These are phyloP conservation scores for Microthlaspi erraticum DNA, from an alignment of 345 rosid genomes.

Conservation along the genomic window DNA sequence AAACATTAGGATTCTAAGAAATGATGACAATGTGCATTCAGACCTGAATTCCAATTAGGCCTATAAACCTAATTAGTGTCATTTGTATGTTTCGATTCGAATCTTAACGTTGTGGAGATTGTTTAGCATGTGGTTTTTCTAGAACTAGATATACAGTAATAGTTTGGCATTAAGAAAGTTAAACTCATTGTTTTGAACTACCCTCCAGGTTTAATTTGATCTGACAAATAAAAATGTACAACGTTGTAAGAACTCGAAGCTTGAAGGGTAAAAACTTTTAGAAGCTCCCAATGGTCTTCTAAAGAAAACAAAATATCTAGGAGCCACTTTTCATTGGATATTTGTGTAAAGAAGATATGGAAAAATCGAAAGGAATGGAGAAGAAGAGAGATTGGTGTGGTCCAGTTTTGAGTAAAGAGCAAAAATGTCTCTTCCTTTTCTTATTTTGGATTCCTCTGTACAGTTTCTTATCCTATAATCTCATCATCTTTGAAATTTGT, in stretches of 20 bases:
- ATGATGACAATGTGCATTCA: background rate
- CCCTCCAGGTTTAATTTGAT: background rate
- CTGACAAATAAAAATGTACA: slow-evolving; percentile 4
- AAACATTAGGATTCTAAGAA: too few species aligned
- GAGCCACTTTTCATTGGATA: slow-evolving; percentile 10
- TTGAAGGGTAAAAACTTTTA: slow-evolving; percentile 11
- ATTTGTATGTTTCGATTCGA: too few species aligned
- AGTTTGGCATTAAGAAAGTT: background rate
- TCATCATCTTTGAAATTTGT: slow-evolving; percentile 23
- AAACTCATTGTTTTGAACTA: background rate
- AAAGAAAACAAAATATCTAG: slow-evolving; percentile 12
- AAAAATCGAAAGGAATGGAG: slow-evolving; percentile 20
- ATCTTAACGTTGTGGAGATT: too few species aligned
- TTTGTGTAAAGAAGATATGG: slow-evolving; percentile 27
- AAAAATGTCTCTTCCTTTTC: slow-evolving; percentile 39
- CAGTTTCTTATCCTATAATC: slow-evolving; percentile 39
- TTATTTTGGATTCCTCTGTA: slow-evolving; percentile 41
- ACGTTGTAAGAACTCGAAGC: slow-evolving; percentile 3
- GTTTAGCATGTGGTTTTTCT: too few species aligned
- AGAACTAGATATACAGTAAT: too few species aligned
- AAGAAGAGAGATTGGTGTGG: slow-evolving; percentile 34
- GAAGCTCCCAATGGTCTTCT: background rate
- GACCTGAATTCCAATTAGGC: background rate
- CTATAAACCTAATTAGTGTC: too few species aligned
- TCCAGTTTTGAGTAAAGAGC: slow-evolving; percentile 42